Percentiles rank a stretch among this genome's conserved stretches.
Evolutionary conservation across 2,329 filamentous ascomycete species (phyloP).

Genomic region (Acephala macrosclerotiorum): DNA sequence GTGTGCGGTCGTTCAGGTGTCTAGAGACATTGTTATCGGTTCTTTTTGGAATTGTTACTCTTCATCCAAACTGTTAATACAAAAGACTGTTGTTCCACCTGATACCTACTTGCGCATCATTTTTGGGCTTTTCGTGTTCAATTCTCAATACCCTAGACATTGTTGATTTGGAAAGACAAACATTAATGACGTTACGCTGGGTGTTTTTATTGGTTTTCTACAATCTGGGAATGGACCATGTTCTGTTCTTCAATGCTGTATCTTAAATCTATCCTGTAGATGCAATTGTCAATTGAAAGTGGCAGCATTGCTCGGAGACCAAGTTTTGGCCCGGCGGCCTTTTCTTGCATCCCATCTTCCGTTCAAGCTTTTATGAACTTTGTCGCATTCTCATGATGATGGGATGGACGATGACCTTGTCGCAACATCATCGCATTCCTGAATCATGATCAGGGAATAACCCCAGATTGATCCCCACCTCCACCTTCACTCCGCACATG

Average conservation of each 20-base stretch:
- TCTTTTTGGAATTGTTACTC: conserved; percentile 12
- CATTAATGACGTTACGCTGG: conserved; percentile 35
- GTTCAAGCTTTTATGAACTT: too few species aligned
- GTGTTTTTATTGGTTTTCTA: conserved; percentile 37
- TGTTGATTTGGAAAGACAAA: conserved; percentile 11
- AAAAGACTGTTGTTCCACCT: conserved; percentile 27
- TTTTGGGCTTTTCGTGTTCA: conserved; percentile 4
- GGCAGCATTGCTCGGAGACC: conserved; percentile 37
- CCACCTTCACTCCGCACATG: too few species aligned
- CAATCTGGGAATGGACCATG: conserved; percentile 15
- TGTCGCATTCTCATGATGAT: too few species aligned
- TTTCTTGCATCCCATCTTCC: conserved; percentile 13
- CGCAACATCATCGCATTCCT: too few species aligned
- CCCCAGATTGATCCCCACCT: not conserved
- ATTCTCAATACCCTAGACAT: conserved; percentile 11
- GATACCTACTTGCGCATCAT: not conserved
- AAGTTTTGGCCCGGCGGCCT: conserved; percentile 37
- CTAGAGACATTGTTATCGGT: conserved; percentile 29
- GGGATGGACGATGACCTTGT: not conserved
- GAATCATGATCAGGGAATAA: too few species aligned
- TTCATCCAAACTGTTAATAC: not conserved
- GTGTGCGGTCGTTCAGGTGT: conserved; percentile 48
- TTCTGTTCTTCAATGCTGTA: conserved; percentile 16
- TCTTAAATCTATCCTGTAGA: conserved; percentile 20
- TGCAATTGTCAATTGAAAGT: conserved; percentile 24